These are phyloP conservation scores for Endotrypanum monterogeii DNA, from an alignment of 208 protist genomes.

Conservation along the genomic window DNA sequence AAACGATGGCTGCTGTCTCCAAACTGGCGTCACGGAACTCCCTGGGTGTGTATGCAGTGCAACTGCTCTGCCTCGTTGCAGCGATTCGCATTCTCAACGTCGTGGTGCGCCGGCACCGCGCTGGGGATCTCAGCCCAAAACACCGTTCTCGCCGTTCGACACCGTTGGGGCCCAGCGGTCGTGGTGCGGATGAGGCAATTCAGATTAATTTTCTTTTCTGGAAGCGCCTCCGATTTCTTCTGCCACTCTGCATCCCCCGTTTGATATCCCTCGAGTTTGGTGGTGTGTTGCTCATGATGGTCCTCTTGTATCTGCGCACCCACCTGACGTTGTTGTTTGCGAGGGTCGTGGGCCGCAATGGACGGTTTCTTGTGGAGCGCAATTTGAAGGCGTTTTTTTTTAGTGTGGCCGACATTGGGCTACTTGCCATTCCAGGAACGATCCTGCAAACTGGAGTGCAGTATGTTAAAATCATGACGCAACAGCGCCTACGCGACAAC, in stretches of 20 bases:
- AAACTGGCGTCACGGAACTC: constrained; percentile 28
- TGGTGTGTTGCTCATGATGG: constrained; percentile 39
- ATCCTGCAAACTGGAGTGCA: constrained; percentile 62
- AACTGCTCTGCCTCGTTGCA: constrained; percentile 31
- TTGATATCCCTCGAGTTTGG: constrained; percentile 55
- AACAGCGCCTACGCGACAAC: constrained; percentile 65
- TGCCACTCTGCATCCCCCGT: constrained; percentile 69
- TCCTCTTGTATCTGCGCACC: constrained; percentile 51
- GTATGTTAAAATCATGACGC: constrained; percentile 72
- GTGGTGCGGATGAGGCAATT: constrained; percentile 18
- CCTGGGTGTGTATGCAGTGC: constrained; percentile 35
- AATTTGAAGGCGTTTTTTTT: constrained; percentile 65
- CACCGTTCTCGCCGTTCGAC: constrained; percentile 15
- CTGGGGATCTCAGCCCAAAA: constrained; percentile 5
- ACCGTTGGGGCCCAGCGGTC: background rate
- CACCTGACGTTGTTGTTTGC: constrained; percentile 70
- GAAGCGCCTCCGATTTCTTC: constrained; percentile 48
- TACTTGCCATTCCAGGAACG: constrained; percentile 70
- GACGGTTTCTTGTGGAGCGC: constrained; percentile 58
- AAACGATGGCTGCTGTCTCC: constrained; percentile 31
- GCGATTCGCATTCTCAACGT: constrained; percentile 27
- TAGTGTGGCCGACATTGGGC: constrained; percentile 62
- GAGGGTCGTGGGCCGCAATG: constrained; percentile 48
- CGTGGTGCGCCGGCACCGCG: constrained; percentile 13
- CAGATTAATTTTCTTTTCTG: constrained; percentile 56